A percentile compares a stretch with the other conserved stretches of the same genome.
Conservation (phyloP, 176 grass and related monocot species). For the Cenchrus fungigraminus region DNA sequence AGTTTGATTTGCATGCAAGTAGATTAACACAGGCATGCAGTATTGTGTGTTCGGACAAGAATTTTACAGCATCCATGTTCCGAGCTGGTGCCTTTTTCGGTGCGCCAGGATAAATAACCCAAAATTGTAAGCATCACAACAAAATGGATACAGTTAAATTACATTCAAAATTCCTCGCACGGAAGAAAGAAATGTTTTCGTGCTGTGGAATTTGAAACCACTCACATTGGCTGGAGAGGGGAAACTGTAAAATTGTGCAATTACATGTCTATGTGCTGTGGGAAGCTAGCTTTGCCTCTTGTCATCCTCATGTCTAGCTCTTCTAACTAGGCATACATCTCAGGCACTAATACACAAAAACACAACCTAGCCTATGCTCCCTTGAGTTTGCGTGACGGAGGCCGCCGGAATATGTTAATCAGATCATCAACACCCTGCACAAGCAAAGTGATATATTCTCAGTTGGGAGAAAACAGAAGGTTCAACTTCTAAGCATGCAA, state of each 20-base stretch:
- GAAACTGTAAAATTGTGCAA: constrained; percentile 33
- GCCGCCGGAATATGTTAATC: constrained; percentile 92
- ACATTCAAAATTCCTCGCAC: constrained; percentile 40
- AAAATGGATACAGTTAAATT: constrained; percentile 26
- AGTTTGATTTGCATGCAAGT: no score
- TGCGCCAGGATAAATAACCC: background rate
- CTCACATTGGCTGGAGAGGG: constrained; percentile 25
- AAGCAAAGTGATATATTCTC: constrained; percentile 1
- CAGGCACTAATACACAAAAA: constrained; percentile 51
- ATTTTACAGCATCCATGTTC: no score
- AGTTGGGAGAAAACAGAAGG: constrained; percentile 16
- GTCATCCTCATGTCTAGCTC: constrained; percentile 47
- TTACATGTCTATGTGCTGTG: constrained; percentile 51
- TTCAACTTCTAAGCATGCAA: background rate
- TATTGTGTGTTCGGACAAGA: no score
- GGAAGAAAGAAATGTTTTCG: constrained; percentile 29
- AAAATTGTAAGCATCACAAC: background rate
- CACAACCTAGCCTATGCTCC: constrained; percentile 60
- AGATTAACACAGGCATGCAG: no score
- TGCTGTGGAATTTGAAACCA: constrained; percentile 20
- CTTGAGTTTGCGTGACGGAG: constrained; percentile 83
- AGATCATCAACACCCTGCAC: constrained; percentile 96
- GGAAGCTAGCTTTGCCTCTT: constrained; percentile 44
- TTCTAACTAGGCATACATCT: constrained; percentile 54
- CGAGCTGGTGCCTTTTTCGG: no score